A percentile compares a stretch with the other conserved stretches of the same genome.
These are phyloP conservation scores for Neonectria ditissima DNA, from an alignment of 2,329 filamentous ascomycete genomes.

Conservation along the genomic window DNA sequence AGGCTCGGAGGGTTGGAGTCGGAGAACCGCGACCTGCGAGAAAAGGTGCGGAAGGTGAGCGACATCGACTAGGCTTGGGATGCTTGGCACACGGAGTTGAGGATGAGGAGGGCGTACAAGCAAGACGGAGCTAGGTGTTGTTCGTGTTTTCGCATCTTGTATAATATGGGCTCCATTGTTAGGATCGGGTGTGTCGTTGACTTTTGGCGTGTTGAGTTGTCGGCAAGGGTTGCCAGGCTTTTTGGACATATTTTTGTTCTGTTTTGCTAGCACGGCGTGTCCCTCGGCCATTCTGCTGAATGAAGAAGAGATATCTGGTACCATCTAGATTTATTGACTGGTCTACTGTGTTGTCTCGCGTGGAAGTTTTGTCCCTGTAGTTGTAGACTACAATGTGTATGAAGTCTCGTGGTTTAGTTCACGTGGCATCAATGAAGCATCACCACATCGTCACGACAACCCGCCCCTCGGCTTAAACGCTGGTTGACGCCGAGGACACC, in stretches of 20 bases:
- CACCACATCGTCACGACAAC: neutral
- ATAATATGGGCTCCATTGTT: conserved; percentile 40
- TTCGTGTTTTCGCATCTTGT: conserved; percentile 34
- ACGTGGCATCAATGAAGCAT: neutral
- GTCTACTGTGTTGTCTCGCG: neutral
- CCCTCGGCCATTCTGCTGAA: neutral
- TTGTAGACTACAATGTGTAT: too few relatives aligned
- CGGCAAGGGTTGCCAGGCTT: conserved; percentile 19
- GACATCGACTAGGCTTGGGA: conserved; percentile 40
- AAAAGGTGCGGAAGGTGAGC: conserved; percentile 64
- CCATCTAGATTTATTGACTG: neutral
- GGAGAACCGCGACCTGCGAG: conserved; percentile 78
- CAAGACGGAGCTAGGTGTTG: conserved; percentile 43
- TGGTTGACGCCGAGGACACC: neutral
- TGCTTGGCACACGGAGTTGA: conserved; percentile 29
- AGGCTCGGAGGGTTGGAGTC: conserved; percentile 80
- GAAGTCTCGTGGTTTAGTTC: neutral
- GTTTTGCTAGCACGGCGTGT: conserved; percentile 1
- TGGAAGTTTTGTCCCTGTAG: neutral
- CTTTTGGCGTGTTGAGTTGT: conserved; percentile 30
- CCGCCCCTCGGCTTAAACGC: neutral
- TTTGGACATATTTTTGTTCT: conserved; percentile 24
- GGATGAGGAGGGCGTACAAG: conserved; percentile 24
- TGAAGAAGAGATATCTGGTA: conserved; percentile 1
- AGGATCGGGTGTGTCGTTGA: conserved; percentile 23